Base-by-base conservation (phyloP, 495 filamentous ascomycete species). In the Lepraria neglecta region DNA sequence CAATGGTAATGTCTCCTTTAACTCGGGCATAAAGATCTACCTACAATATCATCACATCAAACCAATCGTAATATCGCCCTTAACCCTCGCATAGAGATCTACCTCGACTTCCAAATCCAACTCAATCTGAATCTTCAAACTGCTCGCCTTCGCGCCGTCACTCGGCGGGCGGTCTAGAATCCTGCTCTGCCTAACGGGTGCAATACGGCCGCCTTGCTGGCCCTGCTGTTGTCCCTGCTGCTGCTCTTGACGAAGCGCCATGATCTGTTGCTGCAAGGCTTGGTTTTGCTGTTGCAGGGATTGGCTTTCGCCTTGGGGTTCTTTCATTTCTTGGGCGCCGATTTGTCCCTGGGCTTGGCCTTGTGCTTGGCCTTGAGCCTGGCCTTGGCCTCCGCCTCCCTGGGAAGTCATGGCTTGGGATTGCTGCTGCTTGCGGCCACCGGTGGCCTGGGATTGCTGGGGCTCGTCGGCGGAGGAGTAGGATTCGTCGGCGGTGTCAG, bases 91-190 rank as follows among this genome's bases (percentile, higher is more conserved):
- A 19, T 61, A 61, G 51, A 61, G 59, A 61, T 61, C 59, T 61
- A 61, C 59, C 59, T 61, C 59, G 40, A 61, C 59, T 54, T 61
- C 59, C 51, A 61, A 21, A 51, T 61, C 59, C 52, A 61, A 12
- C 40, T 70, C 67, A 42, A 69, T 70, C 63, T 70, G 64, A 31
- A 70, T 70, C 65, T 70, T 70, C 57, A 70, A 52, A 42, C 65
- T 69, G 45, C 61, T 63, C 24, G 38, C 28, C 19, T 61, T 61
- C 12, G 59, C 68, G 53, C 62, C 68, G 38, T 62, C 67, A 27
- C 64, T 69, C 4, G 61, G 43, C 4, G 68, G 67, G 11, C 68
- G 48, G 50, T 70, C 68, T 0, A 68, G 44, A 51, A 70, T 70
- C 46, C 68, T 59, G n/a, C 67, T 69, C n/a, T 70, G 68, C 17